phyloP scores from a whole-genome alignment of 2,329 filamentous ascomycete species.

The Xylaria sp. region DNA sequence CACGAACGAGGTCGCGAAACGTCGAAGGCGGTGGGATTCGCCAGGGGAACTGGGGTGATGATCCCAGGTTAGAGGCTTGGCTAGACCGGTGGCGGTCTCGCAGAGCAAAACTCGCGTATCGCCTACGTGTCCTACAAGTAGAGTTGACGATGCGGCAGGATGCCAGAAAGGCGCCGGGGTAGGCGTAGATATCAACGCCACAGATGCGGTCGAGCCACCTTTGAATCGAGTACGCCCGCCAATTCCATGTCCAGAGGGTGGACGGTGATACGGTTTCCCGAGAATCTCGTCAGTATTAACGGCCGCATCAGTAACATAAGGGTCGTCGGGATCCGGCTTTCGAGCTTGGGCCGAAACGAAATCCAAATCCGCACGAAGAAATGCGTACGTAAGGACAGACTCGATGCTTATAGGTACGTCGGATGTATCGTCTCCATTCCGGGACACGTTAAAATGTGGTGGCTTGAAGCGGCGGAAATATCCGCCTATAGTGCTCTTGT shows the following conservation, averaged over 20 bases:
- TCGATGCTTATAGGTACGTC: conserved; percentile 70
- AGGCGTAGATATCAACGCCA: conserved; percentile 91
- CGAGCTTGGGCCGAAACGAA: conserved; percentile 90
- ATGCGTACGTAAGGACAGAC: conserved; percentile 87
- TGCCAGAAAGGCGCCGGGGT: conserved; percentile 96
- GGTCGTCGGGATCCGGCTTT: conserved; percentile 79
- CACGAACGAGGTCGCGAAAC: conserved; percentile 85
- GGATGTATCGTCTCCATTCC: conserved; percentile 47
- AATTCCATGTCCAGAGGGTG: conserved; percentile 70
- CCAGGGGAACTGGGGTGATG: conserved; percentile 91
- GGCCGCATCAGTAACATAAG: conserved; percentile 76
- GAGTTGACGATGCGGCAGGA: conserved; percentile 81
- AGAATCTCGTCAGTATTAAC: conserved; percentile 88
- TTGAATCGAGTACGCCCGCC: conserved; percentile 84
- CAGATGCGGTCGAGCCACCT: conserved; percentile 90
- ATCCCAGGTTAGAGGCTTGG: conserved; percentile 85
- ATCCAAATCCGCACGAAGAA: conserved; percentile 91
- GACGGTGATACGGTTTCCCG: conserved; percentile 65
- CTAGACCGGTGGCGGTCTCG: conserved; percentile 81
- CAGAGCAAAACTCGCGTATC: conserved; percentile 93
- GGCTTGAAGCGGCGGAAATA: conserved; percentile 94
- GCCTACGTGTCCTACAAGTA: conserved; percentile 90
- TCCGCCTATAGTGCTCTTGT: conserved; percentile 86
- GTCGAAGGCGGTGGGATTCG: conserved; percentile 83
- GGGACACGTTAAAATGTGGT: conserved; percentile 70